Percentiles rank a stretch among this genome's conserved stretches.
phyloP scores from a whole-genome alignment of 2,329 filamentous ascomycete genomes.

The Sporothrix curviconia region DNA sequence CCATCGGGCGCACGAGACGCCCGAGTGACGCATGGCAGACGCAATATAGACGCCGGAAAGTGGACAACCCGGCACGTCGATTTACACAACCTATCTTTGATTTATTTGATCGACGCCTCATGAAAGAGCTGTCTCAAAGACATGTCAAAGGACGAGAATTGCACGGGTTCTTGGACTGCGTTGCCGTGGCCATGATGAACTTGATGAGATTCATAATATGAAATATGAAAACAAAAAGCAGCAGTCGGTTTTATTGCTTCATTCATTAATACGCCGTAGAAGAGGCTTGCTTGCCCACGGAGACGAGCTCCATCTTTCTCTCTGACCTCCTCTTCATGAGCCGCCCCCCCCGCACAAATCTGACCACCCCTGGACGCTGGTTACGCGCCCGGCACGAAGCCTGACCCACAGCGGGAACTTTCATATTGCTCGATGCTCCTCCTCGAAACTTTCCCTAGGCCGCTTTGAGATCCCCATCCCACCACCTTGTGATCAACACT shows the following conservation, averaged over 20 bases:
- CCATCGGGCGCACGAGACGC: not conserved
- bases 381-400: slow-evolving; percentile 17
- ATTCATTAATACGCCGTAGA: too few species aligned
- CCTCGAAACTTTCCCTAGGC: too few species aligned
- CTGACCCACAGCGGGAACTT: slow-evolving; percentile 9
- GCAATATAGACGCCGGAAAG: slow-evolving; percentile 4
- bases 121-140: too few species aligned
- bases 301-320: not conserved
- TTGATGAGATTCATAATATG: not conserved
- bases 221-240: not conserved
- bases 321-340: not conserved
- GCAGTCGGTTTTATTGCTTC: not conserved
- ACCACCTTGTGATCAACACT: not conserved
- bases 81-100: too few species aligned
- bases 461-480: not conserved
- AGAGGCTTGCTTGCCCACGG: too few species aligned
- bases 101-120: too few species aligned
- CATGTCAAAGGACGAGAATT: too few species aligned
- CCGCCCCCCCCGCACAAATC: not conserved
- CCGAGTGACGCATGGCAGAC: not conserved
- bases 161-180: too few species aligned
- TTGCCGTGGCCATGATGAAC: too few species aligned
- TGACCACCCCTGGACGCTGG: slow-evolving; percentile 10
- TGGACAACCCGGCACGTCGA: not conserved
- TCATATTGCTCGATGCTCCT: not conserved